Conservation (phyloP, 1,139 yeast species). For the Hansenula anomala region DNA sequence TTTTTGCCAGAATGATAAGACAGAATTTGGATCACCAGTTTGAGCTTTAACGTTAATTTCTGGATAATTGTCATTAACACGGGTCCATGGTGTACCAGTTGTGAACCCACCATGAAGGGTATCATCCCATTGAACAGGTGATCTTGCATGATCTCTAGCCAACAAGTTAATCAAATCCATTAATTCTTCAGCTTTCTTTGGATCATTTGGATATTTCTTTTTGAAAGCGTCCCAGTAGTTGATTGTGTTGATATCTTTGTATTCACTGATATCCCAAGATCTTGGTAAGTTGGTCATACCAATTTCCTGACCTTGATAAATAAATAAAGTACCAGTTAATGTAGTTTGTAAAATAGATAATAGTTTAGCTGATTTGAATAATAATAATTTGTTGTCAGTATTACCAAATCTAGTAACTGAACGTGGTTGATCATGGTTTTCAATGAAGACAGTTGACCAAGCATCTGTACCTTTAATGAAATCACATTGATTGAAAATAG, state of each 20-base stretch:
- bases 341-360: slow-evolving; percentile 41
- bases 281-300: slow-evolving; percentile 47
- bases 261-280: slow-evolving; percentile 45
- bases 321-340: slow-evolving; percentile 51
- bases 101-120: slow-evolving; percentile 45
- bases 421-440: slow-evolving; percentile 59
- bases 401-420: slow-evolving; percentile 48
- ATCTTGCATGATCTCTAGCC: slow-evolving; percentile 52
- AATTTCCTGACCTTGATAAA: slow-evolving; percentile 60
- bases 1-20: slow-evolving; percentile 41
- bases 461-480: slow-evolving; percentile 47
- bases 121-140: slow-evolving; percentile 57
- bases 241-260: slow-evolving; percentile 44
- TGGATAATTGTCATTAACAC: slow-evolving; percentile 45
- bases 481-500: slow-evolving; percentile 30
- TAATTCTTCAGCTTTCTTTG: slow-evolving; percentile 27
- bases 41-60: slow-evolving; percentile 46
- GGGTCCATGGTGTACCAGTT: slow-evolving; percentile 49
- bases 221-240: slow-evolving; percentile 37
- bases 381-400: slow-evolving; percentile 27
- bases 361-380: slow-evolving; percentile 38
- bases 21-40: slow-evolving; percentile 40
- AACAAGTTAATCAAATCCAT: slow-evolving; percentile 33
- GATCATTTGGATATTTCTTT: slow-evolving; percentile 29
- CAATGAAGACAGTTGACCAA: slow-evolving; percentile 55